These are phyloP conservation scores for Fusarium sororula DNA, from an alignment of 2,329 filamentous ascomycete species.

Conservation along the genomic window DNA sequence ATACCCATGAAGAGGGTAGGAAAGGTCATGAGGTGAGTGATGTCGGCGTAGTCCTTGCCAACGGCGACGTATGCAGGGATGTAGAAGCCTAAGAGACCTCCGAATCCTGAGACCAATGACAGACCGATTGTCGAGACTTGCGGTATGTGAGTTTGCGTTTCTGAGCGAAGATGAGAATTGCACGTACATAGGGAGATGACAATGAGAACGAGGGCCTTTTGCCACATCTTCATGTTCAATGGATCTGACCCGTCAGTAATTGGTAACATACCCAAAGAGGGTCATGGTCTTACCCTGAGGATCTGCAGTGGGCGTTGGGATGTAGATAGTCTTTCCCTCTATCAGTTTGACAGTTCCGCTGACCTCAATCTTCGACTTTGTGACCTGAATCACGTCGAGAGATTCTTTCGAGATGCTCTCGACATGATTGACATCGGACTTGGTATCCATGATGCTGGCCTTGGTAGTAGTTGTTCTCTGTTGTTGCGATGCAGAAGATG, in stretches of 20 bases:
- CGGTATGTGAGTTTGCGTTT: neutral
- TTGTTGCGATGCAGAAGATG: conserved; percentile 6
- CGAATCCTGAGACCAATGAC: conserved; percentile 11
- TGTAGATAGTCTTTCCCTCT: conserved; percentile 27
- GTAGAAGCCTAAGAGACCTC: conserved; percentile 13
- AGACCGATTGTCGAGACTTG: conserved; percentile 17
- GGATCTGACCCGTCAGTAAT: conserved; percentile 25
- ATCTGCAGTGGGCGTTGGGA: conserved; percentile 35
- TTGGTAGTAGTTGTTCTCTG: neutral
- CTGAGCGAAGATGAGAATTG: rapidly evolving
- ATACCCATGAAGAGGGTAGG: conserved; percentile 30
- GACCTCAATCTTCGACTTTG: conserved; percentile 29
- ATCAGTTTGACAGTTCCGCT: conserved; percentile 36
- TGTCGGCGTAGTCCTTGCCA: conserved; percentile 15
- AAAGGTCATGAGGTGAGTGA: conserved; percentile 17
- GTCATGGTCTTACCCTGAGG: neutral
- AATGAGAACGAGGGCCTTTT: conserved; percentile 28
- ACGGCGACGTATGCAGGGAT: conserved; percentile 6
- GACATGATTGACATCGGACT: conserved; percentile 29
- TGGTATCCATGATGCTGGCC: conserved; percentile 26
- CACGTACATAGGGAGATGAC: conserved; percentile 31
- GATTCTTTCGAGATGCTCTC: conserved; percentile 29
- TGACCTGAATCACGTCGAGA: conserved; percentile 25
- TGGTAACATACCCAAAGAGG: neutral
- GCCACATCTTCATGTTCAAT: conserved; percentile 38